Conservation (phyloP, 805 yeast species). For the Ogataea kodamae region DNA sequence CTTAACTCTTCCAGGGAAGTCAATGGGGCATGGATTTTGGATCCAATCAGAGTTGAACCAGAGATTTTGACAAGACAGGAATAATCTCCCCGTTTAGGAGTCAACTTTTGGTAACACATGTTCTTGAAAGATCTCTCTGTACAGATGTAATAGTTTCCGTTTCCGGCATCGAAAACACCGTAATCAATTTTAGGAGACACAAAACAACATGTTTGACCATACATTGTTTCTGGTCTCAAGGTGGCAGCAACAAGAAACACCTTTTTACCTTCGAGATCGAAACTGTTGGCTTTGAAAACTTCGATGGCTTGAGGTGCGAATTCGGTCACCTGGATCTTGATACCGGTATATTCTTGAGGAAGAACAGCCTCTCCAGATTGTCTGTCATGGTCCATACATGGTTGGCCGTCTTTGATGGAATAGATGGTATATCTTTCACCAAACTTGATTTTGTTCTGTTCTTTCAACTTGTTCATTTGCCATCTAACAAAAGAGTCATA, state of each 20-base stretch:
- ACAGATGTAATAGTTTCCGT: constrained; percentile 70
- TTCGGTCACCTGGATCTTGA: constrained; percentile 73
- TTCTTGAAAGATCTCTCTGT: constrained; percentile 96
- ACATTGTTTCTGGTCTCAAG: constrained; percentile 97
- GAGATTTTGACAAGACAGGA: constrained; percentile 53
- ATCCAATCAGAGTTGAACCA: constrained; percentile 79
- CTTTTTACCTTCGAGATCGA: constrained; percentile 53
- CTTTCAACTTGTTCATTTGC: constrained; percentile 90
- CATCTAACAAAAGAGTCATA: constrained; percentile 94
- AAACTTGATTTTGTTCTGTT: constrained; percentile 85
- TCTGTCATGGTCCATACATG: constrained; percentile 99
- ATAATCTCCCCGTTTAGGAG: constrained; percentile 83
- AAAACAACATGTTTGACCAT: constrained; percentile 97
- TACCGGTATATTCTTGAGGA: constrained; percentile 94
- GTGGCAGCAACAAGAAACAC: constrained; percentile 92
- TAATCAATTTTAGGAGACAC: constrained; percentile 92
- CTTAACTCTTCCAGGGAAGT: constrained; percentile 67
- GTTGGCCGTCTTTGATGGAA: constrained; percentile 97
- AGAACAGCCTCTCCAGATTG: constrained; percentile 94
- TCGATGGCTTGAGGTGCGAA: constrained; percentile 56
- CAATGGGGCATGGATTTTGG: constrained; percentile 82
- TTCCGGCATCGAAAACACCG: constrained; percentile 86
- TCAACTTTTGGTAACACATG: constrained; percentile 92
- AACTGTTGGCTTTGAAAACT: constrained; percentile 46
- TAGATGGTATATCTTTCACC: constrained; percentile 98